Conservation (phyloP, 164 flowering plant species). For the Euptelea pleiosperma region DNA sequence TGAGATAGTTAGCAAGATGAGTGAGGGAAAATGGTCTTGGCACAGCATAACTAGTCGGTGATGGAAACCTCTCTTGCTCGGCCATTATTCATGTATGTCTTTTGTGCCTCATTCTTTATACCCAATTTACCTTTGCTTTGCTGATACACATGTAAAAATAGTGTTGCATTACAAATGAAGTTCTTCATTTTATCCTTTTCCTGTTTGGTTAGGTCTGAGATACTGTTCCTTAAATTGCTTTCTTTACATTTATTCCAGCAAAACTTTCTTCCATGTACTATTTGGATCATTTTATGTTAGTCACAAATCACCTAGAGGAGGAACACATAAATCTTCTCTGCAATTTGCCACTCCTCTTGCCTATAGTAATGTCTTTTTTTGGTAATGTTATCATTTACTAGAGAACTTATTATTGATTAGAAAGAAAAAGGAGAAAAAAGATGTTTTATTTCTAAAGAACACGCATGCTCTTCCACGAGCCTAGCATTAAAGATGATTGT, state of each 20-base stretch:
- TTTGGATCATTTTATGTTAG: neutral
- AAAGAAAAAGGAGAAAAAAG: neutral
- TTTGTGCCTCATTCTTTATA: slow-evolving; percentile 11
- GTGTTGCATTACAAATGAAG: slow-evolving; percentile 5
- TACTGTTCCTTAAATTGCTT: neutral
- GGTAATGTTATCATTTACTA: too few relatives aligned
- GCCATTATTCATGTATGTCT: slow-evolving; percentile 7
- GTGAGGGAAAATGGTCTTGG: slow-evolving; percentile 41
- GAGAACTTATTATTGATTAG: neutral
- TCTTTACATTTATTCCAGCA: neutral
- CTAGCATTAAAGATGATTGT: too few relatives aligned
- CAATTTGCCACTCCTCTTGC: neutral
- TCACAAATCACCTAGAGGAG: neutral
- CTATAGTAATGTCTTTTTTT: too few relatives aligned
- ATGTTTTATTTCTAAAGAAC: too few relatives aligned
- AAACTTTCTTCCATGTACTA: neutral
- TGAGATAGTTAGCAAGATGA: slow-evolving; percentile 55
- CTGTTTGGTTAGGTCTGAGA: neutral
- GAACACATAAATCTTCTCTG: neutral
- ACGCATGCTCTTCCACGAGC: neutral
- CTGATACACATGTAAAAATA: neutral
- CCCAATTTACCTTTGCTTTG: neutral
- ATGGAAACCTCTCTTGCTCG: neutral
- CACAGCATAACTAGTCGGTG: slow-evolving; percentile 5
- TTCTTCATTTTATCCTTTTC: neutral